Base-by-base conservation (phyloP, 345 rosid species). In the Acer negundo region DNA sequence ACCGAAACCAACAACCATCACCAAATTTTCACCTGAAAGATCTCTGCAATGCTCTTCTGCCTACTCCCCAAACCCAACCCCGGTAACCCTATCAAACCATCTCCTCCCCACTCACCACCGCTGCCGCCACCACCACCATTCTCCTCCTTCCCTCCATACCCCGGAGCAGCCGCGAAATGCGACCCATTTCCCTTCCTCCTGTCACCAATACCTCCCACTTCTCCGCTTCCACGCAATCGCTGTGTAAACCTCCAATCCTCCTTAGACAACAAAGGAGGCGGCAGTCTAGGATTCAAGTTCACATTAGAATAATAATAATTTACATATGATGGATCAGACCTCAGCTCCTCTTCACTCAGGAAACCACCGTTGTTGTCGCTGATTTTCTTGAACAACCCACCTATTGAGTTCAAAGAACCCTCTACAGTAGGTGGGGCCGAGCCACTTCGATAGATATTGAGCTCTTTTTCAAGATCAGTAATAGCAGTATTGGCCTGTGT, bases 361-460 rank as follows among this genome's bases (percentile, higher is more conserved):
- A 88, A 84, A 22, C 83, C 90, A 44, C 83, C 93, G 67, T 81
- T 76, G 20, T 75, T 80, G 55, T 68, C 71, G 35, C 35, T 80
- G 24, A 84, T 79, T 62, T 70, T 77, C 83, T 51, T 86, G 70
- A 90, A 85, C 70, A 93, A 59, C 7, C 95, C 95, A 70, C 94
- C 97, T 35, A 87, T 82, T 6, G 98, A 91, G 78, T 62, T 85
- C 69, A 89, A 73, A 44, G 98, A 87, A 23, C 98, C 98, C 73
- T 95, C 98, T 19, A 95, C 93, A 1, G 97, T 91, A 16, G 98
- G 98, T 0, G 98, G 98, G 15, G 98, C 97, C 17, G 98, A 95
- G 79, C 98, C 98, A 81, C 98, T 93, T 80, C 98, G 75, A 77
- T 82, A 90, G 70, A 92, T 80, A 74, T 82, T 87, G 75, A 88